Evolutionary conservation across 2,329 filamentous ascomycete species (phyloP), one percentile per base, ranked within the genome.

Genomic region (Rutstroemia sp.): DNA sequence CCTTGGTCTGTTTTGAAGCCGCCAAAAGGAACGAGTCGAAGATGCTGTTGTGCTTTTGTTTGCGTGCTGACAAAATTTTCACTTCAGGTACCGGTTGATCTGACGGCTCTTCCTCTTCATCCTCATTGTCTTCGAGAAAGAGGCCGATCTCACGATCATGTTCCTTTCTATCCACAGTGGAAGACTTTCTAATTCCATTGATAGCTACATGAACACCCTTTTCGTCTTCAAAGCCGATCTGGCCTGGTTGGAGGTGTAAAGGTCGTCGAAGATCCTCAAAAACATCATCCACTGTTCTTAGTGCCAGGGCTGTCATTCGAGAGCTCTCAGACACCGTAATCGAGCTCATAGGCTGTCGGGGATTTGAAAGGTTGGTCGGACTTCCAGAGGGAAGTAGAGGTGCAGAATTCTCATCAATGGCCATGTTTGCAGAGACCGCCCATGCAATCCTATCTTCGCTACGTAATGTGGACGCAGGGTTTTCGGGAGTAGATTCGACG

Each of bases 21-120:
- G 44, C 53, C 12, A 42, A 42, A 3, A 55, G 53, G 38, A 50
- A 55, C 14, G 68, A 66, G 50, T 78, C 72, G 51, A 84, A 81
- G 30, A 73, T 73, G 1, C 74, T 72, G 58, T 78, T 74, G 49
- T 84, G 78, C 3, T 69, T 69, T 12, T 75, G 74, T 52, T 78
- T 78, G 61, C 73, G 75, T 47, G 79, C 73, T 0, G 73, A 73
- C n/a, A 74, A 66, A 47, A 70, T 74, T 21, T 66, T 70, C 9
- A 69, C 66, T 42, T 71, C 68, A 10, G 66, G 59, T 2, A 68
- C 61, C 21, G 61, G 34, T 34, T 71, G 71, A 37, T 67, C 46
- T 5, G 60, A 48, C 5, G 64, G 61, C 17, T 51, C 58, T 3
- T 57, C 54, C 3, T 65, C 63, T 9, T 60, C 59, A 19, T 57